phyloP scores from a whole-genome alignment of 2,329 filamentous ascomycete genomes.

The Teratosphaeria destructans region DNA sequence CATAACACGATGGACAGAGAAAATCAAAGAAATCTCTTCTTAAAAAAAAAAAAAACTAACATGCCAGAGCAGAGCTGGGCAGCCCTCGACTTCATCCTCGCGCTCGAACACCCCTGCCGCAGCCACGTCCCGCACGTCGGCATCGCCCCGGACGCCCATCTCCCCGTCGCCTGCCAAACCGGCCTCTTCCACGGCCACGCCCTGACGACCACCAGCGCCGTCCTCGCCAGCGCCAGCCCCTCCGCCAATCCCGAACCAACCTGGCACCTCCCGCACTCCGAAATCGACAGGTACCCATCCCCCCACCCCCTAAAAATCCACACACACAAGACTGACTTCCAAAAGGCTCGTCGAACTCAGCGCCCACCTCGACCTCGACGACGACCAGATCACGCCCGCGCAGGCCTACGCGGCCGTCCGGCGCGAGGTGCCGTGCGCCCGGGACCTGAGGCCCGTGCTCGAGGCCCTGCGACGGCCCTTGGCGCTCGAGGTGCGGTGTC shows the following conservation, averaged over 20 bases:
- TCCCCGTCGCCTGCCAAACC: conserved; percentile 1
- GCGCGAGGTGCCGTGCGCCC: background rate
- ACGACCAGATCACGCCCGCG: conserved; percentile 15
- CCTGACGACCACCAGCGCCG: conserved; percentile 9
- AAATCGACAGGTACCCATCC: conserved; percentile 14
- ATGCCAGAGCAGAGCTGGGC: conserved; percentile 6
- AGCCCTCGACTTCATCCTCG: conserved; percentile 18
- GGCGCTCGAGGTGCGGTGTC: conserved; percentile 7
- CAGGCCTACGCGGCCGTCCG: conserved; percentile 13
- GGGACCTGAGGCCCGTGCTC: conserved; percentile 8
- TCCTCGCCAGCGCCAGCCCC: conserved; percentile 8
- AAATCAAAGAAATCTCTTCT: no score
- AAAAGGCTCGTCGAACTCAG: conserved; percentile 12
- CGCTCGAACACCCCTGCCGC: conserved; percentile 15
- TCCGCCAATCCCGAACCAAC: background rate
- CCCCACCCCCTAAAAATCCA: background rate
- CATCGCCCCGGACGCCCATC: conserved; percentile 8
- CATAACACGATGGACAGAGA: background rate
- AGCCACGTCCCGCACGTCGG: conserved; percentile 9
- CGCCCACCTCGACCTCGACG: conserved; percentile 10
- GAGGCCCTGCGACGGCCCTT: conserved; percentile 11
- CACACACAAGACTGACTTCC: background rate
- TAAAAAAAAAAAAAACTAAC: background rate
- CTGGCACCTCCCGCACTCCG: conserved; percentile 16
- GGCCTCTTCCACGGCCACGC: conserved; percentile 9